Base-by-base conservation (phyloP, 177 flowering plant species). In the Telopea speciosissima region DNA sequence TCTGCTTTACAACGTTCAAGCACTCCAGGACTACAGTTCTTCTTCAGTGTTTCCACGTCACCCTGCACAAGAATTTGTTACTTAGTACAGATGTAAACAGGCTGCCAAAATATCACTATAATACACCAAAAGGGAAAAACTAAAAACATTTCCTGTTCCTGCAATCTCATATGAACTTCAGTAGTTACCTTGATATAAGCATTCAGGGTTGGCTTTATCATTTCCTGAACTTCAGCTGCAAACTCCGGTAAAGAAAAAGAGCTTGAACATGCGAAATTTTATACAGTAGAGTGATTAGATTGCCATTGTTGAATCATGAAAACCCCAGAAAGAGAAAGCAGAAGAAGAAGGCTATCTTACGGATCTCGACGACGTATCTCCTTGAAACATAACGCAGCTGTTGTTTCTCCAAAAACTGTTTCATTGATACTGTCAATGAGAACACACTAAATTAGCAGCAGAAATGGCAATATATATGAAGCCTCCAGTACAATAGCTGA, bases 341-440 rank as follows among this genome's bases (percentile, higher is more conserved):
- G 36, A 26, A 24, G 40, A 26, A 33, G 6, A 74, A 12, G 73
- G 40, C 42, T 65, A 76, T 42, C 92, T 75, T 86, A 93, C 98
- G 93, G 99, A 76, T 93, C 99, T 61, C 91, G 86, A 24, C 84
- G 91, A 23, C 90, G 85, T 68, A 95, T 95, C 84, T 91, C 98
- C 85, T 90, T 95, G 66, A 83, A 76, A 59, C 93, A 80, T 70
- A 86, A 52, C 36, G 94, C 99, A 72, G 93, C 77, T 75, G 80
- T 85, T 66, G 94, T 85, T 82, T 95, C 99, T 80, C 94, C 92
- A 82, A 91, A 90, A 62, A 91, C 88, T 24, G 79, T 85, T 71
- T 95, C 99, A 82, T 88, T 90, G 36, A 93, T 63, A 82, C 97
- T 95, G 90, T 42, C 65, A 78, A 65, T 69, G 67, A 75, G 23